Evolutionary conservation across 2,329 filamentous ascomycete genomes (phyloP), one percentile per base, ranked within the genome.

Genomic region (Aspergillus latus): DNA sequence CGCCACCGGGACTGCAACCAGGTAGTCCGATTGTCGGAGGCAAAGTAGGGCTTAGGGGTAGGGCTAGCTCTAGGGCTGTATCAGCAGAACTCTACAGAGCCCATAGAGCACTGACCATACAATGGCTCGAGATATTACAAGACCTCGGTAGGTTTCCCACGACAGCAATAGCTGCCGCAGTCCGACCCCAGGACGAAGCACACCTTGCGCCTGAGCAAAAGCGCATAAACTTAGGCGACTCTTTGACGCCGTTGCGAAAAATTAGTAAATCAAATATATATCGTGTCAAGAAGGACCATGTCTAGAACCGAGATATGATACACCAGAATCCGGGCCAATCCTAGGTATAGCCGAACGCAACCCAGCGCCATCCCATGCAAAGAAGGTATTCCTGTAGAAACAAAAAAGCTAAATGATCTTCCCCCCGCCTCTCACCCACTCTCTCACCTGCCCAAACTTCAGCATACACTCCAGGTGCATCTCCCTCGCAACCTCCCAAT

Each of bases 401-500:
- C 28, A 21, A 43, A 21, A 21, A 21, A 21, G 21, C 46, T 49
- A 61, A n/a, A 58, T 42, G n/a, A 59, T 52, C 52, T 54, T 72
- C 1, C 72, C 71, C 21, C 71, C 71, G 47, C 65, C 63, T 6
- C 65, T 62, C 40, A 76, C 69, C 70, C 70, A 74, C 40, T 75
- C 66, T 28, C 76, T 71, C 52, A 75, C 60, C 30, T 68, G 61
- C 3, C 74, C 75, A 37, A 80, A 67, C 21, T 74, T 71, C 42
- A 70, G 53, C 55, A 81, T 73, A 61, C 72, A 75, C 9, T 74
- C 69, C 34, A 71, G 66, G 60, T 81, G 78, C 56, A 72, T 60
- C 54, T 80, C 78, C 56, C 73, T 74, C 3, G 77, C 76, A 11
- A 79, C 71, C 42, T 79, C 74, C 78, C 77, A 80, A 62, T 79